These are phyloP conservation scores for Ganoderma leucocontextum DNA, from an alignment of 1,284 basidiomycete genomes.

Conservation along the genomic window DNA sequence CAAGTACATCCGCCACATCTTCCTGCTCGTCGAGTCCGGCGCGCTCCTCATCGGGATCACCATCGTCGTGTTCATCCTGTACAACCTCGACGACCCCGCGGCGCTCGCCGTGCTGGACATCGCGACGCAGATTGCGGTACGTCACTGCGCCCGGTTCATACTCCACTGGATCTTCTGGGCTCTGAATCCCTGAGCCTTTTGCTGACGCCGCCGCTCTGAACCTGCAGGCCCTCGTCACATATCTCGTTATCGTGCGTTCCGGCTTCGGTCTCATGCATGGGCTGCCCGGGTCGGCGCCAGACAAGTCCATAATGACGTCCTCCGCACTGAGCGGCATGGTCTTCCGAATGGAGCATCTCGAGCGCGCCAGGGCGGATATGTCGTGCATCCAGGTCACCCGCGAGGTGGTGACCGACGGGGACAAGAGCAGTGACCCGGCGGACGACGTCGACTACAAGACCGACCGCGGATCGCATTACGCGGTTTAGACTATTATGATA, in stretches of 20 bases:
- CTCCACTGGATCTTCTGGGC: no score
- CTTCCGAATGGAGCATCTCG: not conserved
- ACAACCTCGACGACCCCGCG: not conserved
- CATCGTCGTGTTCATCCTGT: slow-evolving; percentile 10
- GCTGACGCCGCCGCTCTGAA: not conserved
- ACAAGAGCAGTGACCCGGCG: not conserved
- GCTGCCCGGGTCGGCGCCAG: not conserved
- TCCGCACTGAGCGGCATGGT: not conserved
- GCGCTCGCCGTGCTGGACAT: slow-evolving; percentile 9
- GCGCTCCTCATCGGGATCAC: slow-evolving; percentile 10
- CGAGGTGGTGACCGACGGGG: slow-evolving; percentile 1
- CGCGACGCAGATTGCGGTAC: slow-evolving; percentile 20
- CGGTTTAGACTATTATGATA: not conserved
- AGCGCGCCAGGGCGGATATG: not conserved
- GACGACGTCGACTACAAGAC: not conserved
- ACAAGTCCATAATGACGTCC: not conserved
- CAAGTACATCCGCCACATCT: slow-evolving; percentile 5
- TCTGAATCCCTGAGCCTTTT: not conserved
- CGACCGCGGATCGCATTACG: not conserved
- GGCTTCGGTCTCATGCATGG: slow-evolving; percentile 21
- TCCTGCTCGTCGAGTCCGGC: slow-evolving; percentile 17
- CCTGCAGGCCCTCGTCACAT: slow-evolving; percentile 13
- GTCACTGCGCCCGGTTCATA: not conserved
- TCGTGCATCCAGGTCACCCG: not conserved
- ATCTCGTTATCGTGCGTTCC: slow-evolving; percentile 20